phyloP scores from a whole-genome alignment of 768 basidiomycete species.

The Hygrocybe punicea region DNA sequence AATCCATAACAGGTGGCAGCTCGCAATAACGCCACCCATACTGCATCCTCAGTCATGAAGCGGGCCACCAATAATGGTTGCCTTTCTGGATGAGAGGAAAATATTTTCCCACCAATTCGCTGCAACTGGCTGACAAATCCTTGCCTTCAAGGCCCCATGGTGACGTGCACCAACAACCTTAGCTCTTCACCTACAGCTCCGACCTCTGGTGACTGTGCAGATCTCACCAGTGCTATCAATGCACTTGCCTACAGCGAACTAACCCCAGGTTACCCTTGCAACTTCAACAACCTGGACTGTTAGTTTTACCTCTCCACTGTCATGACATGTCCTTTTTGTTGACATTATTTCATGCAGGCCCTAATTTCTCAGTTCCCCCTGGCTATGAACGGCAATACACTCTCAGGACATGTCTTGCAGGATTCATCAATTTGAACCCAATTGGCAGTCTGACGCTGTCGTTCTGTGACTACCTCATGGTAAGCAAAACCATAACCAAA shows the following conservation, averaged over 20 bases:
- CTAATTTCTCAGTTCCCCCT: constrained; percentile 9
- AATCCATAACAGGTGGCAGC: too few species aligned
- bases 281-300: constrained; percentile 7
- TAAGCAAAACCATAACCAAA: constrained; percentile 1
- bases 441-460: constrained; percentile 1
- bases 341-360: not conserved
- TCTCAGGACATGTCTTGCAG: constrained; percentile 7
- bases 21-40: not conserved
- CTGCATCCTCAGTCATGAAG: not conserved
- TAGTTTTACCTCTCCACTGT: not conserved
- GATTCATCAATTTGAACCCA: constrained; percentile 5
- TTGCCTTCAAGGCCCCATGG: not conserved
- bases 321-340: not conserved
- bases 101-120: not conserved
- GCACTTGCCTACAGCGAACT: constrained; percentile 10
- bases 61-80: not conserved
- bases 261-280: constrained; percentile 8
- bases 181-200: constrained; percentile 4
- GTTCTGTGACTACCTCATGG: constrained; percentile 9
- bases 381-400: constrained; percentile 8
- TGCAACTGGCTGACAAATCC: not conserved
- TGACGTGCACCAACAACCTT: constrained; percentile 8
- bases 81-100: not conserved
- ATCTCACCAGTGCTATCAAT: constrained; percentile 5
- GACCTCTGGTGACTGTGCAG: constrained; percentile 4